Percentiles rank a stretch among this genome's conserved stretches.
phyloP scores from a whole-genome alignment of 345 rosid species.

The Syzygium oleosum region DNA sequence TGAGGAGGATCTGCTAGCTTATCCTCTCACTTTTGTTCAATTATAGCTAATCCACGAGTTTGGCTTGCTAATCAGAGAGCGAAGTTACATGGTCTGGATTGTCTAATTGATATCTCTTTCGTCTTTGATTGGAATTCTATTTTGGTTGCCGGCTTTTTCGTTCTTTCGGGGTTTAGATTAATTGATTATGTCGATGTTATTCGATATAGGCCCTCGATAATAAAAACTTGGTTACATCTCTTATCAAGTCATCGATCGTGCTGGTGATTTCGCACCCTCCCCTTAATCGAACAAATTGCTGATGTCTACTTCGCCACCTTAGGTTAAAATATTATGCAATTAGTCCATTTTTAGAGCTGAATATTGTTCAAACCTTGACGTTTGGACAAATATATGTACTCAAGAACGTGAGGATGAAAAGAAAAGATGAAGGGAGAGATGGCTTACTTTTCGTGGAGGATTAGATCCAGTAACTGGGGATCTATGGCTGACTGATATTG shows the following conservation, averaged over 20 bases:
- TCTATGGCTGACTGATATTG: too few relatives aligned
- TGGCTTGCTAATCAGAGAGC: neutral
- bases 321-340: neutral
- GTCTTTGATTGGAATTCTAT: neutral
- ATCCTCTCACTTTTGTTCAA: neutral
- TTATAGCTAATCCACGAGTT: neutral
- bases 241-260: neutral
- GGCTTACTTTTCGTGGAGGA: too few relatives aligned
- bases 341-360: neutral
- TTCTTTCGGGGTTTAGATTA: too few relatives aligned
- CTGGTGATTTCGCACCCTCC: neutral
- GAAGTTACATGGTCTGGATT: neutral
- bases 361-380: fast-evolving
- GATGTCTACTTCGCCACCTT: neutral
- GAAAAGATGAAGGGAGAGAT: neutral
- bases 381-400: neutral
- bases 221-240: neutral
- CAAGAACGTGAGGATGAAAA: neutral
- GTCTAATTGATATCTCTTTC: neutral
- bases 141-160: neutral
- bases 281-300: neutral
- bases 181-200: too few relatives aligned
- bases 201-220: neutral
- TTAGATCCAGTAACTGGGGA: too few relatives aligned
- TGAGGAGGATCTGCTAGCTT: neutral